These are phyloP conservation scores for Penicillium manginii DNA, from an alignment of 495 filamentous ascomycete genomes.

Conservation along the genomic window DNA sequence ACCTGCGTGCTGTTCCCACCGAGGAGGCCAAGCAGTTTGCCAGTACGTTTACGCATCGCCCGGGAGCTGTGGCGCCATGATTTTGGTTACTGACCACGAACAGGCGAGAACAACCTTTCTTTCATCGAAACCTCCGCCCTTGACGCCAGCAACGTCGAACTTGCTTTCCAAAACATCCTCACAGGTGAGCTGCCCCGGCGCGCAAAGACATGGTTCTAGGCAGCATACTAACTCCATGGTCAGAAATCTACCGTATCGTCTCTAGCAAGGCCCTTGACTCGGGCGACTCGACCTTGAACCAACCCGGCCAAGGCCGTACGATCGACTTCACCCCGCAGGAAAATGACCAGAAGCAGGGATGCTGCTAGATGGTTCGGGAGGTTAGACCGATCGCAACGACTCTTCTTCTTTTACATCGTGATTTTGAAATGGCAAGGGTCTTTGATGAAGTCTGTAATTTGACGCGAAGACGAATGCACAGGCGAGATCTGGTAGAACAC, in stretches of 20 bases:
- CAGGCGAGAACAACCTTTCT: slow-evolving; percentile 39
- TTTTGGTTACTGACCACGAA: slow-evolving; percentile 10
- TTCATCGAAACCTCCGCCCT: slow-evolving; percentile 98
- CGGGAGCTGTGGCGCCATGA: neutral
- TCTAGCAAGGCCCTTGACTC: slow-evolving; percentile 94
- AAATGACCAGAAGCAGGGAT: slow-evolving; percentile 77
- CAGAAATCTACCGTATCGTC: slow-evolving; percentile 99
- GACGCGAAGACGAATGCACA: slow-evolving; percentile 44
- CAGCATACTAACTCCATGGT: slow-evolving; percentile 2
- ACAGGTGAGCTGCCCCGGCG: slow-evolving; percentile 67
- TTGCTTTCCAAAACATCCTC: slow-evolving; percentile 99
- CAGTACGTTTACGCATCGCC: slow-evolving; percentile 62
- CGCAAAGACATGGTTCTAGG: slow-evolving; percentile 1
- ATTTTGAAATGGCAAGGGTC: slow-evolving; percentile 47
- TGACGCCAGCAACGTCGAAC: slow-evolving; percentile 98
- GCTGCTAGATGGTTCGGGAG: slow-evolving; percentile 67
- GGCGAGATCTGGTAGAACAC: slow-evolving; percentile 43
- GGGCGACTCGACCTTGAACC: slow-evolving; percentile 74
- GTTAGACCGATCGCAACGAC: slow-evolving; percentile 45
- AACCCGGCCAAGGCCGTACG: slow-evolving; percentile 69
- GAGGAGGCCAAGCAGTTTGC: slow-evolving; percentile 99
- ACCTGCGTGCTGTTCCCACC: slow-evolving; percentile 95
- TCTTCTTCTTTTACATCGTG: slow-evolving; percentile 45
- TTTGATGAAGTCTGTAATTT: slow-evolving; percentile 48
- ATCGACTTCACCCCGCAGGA: slow-evolving; percentile 83